These are phyloP conservation scores for Serendipita sp. DNA, from an alignment of 768 basidiomycete genomes.

Conservation along the genomic window DNA sequence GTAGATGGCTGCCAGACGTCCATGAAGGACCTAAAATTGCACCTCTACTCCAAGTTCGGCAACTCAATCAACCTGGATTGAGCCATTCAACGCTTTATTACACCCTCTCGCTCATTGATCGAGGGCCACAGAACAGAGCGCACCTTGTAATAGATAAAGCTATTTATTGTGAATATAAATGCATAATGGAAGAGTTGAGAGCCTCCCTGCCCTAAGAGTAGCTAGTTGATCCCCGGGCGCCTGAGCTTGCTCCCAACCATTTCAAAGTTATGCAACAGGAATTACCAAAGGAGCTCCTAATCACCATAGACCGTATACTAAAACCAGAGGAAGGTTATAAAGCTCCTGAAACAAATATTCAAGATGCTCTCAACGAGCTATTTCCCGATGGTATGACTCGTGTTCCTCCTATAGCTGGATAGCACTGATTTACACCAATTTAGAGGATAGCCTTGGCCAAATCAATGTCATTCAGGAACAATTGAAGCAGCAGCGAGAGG, in stretches of 20 bases:
- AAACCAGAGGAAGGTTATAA: conserved; percentile 35
- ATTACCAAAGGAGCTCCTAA: conserved; percentile 48
- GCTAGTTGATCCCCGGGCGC: too few species aligned
- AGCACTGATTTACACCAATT: neutral
- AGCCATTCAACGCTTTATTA: neutral
- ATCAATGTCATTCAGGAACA: conserved; percentile 54
- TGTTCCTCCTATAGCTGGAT: too few species aligned
- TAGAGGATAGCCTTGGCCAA: conserved; percentile 62
- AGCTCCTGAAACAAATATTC: conserved; percentile 17
- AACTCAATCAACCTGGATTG: conserved; percentile 86
- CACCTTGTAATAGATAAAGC: neutral
- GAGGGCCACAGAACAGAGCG: neutral
- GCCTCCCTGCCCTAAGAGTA: too few species aligned
- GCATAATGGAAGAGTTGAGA: too few species aligned
- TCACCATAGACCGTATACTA: conserved; percentile 56
- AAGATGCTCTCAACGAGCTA: conserved; percentile 37
- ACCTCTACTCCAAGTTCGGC: conserved; percentile 82
- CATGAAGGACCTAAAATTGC: conserved; percentile 69
- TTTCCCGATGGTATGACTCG: conserved; percentile 54
- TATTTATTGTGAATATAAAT: too few species aligned
- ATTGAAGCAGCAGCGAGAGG: conserved; percentile 50
- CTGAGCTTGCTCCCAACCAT: neutral
- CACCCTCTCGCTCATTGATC: neutral
- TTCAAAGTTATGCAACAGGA: conserved; percentile 17
- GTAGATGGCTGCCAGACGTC: conserved; percentile 51